Evolutionary conservation across 2,329 filamentous ascomycete genomes (phyloP), one percentile per base, ranked within the genome.

Genomic region (Neospermospora avenae): DNA sequence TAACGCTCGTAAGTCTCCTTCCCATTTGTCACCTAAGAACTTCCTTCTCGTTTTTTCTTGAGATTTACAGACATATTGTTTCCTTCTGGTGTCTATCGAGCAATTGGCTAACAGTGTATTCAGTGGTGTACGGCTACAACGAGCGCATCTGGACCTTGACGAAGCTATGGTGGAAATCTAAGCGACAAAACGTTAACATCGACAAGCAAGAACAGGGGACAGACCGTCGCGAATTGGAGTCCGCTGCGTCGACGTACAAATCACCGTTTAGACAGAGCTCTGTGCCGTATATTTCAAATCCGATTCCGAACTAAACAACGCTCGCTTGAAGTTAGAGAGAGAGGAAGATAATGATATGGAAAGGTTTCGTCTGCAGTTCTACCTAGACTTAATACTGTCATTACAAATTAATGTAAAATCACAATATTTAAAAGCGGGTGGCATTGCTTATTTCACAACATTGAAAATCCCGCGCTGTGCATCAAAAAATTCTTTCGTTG

Each of bases 51-150:
- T 11, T 22, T 13, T 31, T 10, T 1, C 37, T 16, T 28, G 11
- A 14, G 4, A 10, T 44, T 10, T 5, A 13, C 4, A 39, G 16
- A 8, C 20, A 8, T 4, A 5, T 7, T 42, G 16, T 18, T n/a
- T n/a, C n/a, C n/a, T n/a, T n/a, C n/a, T n/a, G n/a, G n/a, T n/a
- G n/a, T n/a, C n/a, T n/a, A n/a, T n/a, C n/a, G n/a, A n/a, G n/a
- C n/a, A n/a, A n/a, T n/a, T n/a, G n/a, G 20, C 42, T 57, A 18
- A 48, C 28, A 18, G 3, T 6, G 3, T 16, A 3, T 8, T 24
- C 18, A 61, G 59, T 76, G 22, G 75, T 74, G 1, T 76, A 75
- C 57, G 73, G 74, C 13, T 74, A 74, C 61, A 76, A 74, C 53
- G 72, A 75, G 65, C 39, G 37, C 4, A 61, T 61, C 31, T 55